Base-by-base conservation (phyloP, 2,329 filamentous ascomycete species). In the Neopestalotiopsis sp. region DNA sequence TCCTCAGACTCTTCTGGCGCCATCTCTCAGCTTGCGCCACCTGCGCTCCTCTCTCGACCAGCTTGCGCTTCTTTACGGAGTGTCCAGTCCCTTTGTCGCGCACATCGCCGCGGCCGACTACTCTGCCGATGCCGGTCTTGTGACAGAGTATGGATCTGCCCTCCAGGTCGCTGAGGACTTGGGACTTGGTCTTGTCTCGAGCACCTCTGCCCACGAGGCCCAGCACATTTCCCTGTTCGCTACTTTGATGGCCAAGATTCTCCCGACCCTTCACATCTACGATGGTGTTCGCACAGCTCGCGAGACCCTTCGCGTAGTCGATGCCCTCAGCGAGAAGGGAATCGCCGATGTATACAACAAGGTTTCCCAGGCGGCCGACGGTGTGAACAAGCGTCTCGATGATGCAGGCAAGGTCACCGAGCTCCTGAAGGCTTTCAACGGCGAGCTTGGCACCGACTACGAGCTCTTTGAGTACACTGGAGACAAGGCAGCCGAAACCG, bases 141-240 rank as follows among this genome's bases (percentile, higher is more conserved):
- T 97, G 57, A 89, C 94, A 70, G 95, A 98, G 81, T 99, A 99
- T 81, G 90, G 91, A 70, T 89, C 90, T 56, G 91, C 94, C 3
- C 86, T 98, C 76, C 89, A 91, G 72, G 83, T 95, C 63, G 92
- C 94, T 9, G 96, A 98, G 80, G 96, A 98, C 74, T 88, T 98
- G 14, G 95, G 96, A 17, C 86, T 98, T 34, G 95, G 91, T 61
- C 87, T 99, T 57, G 89, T 99, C 61, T 89, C 93, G 72, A 97
- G 94, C 79, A 90, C 90, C 66, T 97, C 94, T 38, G 90, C 93
- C 38, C 95, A 97, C 74, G 96, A 99, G 84, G 88, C 92, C 63
- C 96, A 99, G 86, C 96, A 99, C 83, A 97, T 97, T 92, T 89
- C 94, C 7, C 83, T 97, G n/a, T 91, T 97, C 75, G 89, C 94